Evolutionary conservation across 148 eudicot species (phyloP), one percentile per base, ranked within the genome.

Genomic region (Cornus kousa): DNA sequence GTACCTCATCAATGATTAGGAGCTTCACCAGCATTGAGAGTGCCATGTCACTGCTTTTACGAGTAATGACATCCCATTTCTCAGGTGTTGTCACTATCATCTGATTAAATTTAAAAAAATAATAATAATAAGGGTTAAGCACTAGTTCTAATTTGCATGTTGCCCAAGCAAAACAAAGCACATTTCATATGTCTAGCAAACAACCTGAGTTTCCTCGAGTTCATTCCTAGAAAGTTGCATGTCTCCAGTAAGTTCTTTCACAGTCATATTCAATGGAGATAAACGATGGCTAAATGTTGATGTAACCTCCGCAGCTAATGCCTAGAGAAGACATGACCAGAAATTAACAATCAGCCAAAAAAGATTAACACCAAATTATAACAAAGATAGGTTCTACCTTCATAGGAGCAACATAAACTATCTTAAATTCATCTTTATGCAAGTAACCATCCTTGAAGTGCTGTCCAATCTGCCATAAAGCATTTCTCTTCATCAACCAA

Each of bases 71-170:
- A 69, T 96, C 99, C 99, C 99, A 96, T 84, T 96, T 96, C 86
- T 96, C 99, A 76, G 99, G 99, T 67, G 99, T 96, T 55, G 99
- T 96, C 82, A 96, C 98, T 83, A 96, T 96, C 98, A 96, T 96
- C 99, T 96, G 88, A 73, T 82, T 60, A 19, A 82, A 69, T 82
- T 39, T 43, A 2, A 6, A 43, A 12, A 64, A 75, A 57, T 37
- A 67, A n/a, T n/a, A n/a, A n/a, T n/a, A 66, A 71, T 40, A 71
- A 79, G 43, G 78, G 66, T 79, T 60, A 55, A 31, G 40, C 4
- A 69, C 19, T 70, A 39, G 24, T 37, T 71, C 53, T 40, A 72
- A 17, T 53, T 10, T 7, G 22, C 74, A 33, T 14, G 35, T 68
- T 71, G 59, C 53, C 72, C 68, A 46, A 77, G 37, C 59, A 53